Conservation (phyloP, 2,329 filamentous ascomycete species). For the Biscogniauxia sp. region DNA sequence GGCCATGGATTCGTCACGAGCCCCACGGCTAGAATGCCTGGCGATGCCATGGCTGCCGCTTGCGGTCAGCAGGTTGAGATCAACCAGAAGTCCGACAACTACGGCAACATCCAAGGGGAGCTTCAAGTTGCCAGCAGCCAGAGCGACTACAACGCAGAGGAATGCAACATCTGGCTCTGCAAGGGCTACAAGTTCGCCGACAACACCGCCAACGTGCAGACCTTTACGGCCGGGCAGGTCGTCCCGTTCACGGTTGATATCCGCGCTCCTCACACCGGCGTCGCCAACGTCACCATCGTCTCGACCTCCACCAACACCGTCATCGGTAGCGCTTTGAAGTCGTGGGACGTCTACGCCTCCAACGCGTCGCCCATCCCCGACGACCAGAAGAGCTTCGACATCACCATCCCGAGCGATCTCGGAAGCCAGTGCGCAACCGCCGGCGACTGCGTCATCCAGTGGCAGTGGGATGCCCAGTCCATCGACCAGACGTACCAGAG, state of each 20-base stretch:
- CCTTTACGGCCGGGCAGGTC: constrained; percentile 48
- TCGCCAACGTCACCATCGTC: constrained; percentile 55
- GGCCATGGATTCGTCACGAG: constrained; percentile 52
- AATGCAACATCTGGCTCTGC: constrained; percentile 54
- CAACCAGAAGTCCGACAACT: constrained; percentile 52
- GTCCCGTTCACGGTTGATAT: constrained; percentile 45
- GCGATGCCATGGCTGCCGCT: constrained; percentile 47
- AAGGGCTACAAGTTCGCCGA: constrained; percentile 58
- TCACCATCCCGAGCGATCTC: constrained; percentile 53
- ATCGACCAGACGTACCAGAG: constrained; percentile 26
- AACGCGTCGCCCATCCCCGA: constrained; percentile 39
- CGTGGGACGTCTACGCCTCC: constrained; percentile 50
- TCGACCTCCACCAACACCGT: constrained; percentile 46
- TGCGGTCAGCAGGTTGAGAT: constrained; percentile 54
- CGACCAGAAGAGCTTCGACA: constrained; percentile 47
- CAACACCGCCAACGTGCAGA: constrained; percentile 49
- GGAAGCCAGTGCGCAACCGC: constrained; percentile 41
- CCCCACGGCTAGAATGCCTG: constrained; percentile 49
- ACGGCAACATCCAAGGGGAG: constrained; percentile 53
- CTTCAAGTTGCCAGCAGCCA: constrained; percentile 47
- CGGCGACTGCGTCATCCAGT: constrained; percentile 52
- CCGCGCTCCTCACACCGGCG: constrained; percentile 52
- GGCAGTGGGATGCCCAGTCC: constrained; percentile 48
- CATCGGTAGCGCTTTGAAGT: constrained; percentile 46
- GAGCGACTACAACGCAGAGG: constrained; percentile 44